Evolutionary conservation across 2,329 filamentous ascomycete genomes (phyloP).

Genomic region (Diaporthe eres): DNA sequence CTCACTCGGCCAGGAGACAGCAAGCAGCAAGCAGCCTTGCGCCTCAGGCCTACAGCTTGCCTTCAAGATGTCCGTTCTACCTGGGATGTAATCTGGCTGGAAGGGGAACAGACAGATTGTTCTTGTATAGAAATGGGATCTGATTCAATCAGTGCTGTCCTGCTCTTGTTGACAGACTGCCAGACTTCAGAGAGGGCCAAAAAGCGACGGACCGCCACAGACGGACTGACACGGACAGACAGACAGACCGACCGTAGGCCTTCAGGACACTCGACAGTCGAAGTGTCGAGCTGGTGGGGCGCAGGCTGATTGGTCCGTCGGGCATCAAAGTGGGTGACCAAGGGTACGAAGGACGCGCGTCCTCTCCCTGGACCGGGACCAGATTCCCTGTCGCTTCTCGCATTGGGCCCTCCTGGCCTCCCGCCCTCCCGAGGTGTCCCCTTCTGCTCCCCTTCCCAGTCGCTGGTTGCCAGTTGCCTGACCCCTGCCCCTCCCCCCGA

Average conservation of each 20-base stretch:
- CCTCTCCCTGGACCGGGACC: constrained; percentile 25
- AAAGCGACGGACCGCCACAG: background rate
- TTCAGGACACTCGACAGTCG: background rate
- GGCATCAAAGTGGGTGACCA: constrained; percentile 31
- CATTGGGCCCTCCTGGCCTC: constrained; percentile 11
- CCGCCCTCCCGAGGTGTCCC: background rate
- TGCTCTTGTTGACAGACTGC: background rate
- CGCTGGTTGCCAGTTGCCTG: background rate
- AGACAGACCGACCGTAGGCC: background rate
- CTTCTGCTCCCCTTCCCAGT: background rate
- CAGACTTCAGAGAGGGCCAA: background rate
- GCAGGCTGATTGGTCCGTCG: constrained; percentile 27
- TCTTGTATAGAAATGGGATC: too few relatives aligned
- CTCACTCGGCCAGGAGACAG: background rate
- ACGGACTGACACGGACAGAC: constrained; percentile 3
- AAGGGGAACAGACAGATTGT: too few relatives aligned
- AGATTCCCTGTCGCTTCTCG: constrained; percentile 21
- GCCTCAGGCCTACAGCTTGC: background rate
- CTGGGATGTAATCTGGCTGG: too few relatives aligned
- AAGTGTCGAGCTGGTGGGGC: constrained; percentile 3
- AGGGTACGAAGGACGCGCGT: constrained; percentile 26
- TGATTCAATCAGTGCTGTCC: background rate
- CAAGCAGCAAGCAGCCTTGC: background rate
- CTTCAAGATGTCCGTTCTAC: background rate
- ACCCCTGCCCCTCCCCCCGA: background rate